These are phyloP conservation scores for Tulasnella sp. DNA, from an alignment of 768 basidiomycete genomes.

Conservation along the genomic window DNA sequence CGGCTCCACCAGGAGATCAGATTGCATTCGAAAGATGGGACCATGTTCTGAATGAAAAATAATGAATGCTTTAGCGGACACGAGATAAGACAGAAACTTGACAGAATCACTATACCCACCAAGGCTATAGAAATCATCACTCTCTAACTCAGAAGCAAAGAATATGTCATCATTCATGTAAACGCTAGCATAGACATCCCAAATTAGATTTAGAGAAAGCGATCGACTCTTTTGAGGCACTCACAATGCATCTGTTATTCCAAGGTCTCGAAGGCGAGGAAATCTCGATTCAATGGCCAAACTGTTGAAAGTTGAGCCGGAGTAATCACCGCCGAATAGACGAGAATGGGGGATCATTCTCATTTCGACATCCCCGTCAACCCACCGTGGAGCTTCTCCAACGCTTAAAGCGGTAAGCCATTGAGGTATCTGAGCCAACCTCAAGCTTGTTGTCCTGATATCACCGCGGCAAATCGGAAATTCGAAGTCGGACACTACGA, in stretches of 20 bases:
- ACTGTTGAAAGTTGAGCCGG: slow-evolving; percentile 21
- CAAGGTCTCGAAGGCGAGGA: slow-evolving; percentile 13
- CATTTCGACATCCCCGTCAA: background rate
- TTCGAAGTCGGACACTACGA: slow-evolving; percentile 19
- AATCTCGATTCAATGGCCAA: slow-evolving; percentile 21
- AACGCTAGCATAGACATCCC: background rate
- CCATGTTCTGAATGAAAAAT: slow-evolving; percentile 12
- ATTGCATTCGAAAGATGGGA: slow-evolving; percentile 22
- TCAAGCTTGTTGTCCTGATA: background rate
- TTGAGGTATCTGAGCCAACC: slow-evolving; percentile 20
- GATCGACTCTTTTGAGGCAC: background rate
- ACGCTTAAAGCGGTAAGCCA: slow-evolving; percentile 16
- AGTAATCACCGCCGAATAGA: slow-evolving; percentile 13
- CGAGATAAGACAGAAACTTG: background rate
- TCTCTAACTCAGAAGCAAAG: slow-evolving; percentile 7
- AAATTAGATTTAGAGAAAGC: background rate
- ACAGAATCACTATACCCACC: background rate
- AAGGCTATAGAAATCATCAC: background rate
- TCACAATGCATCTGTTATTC: slow-evolving; percentile 18
- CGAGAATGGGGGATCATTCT: background rate
- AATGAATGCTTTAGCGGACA: slow-evolving; percentile 14
- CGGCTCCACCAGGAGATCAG: slow-evolving; percentile 19
- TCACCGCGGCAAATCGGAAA: slow-evolving; percentile 11
- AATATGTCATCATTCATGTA: slow-evolving; percentile 24
- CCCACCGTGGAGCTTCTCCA: background rate